Base-by-base conservation (phyloP, 495 filamentous ascomycete genomes). In the Penicillium daleae region DNA sequence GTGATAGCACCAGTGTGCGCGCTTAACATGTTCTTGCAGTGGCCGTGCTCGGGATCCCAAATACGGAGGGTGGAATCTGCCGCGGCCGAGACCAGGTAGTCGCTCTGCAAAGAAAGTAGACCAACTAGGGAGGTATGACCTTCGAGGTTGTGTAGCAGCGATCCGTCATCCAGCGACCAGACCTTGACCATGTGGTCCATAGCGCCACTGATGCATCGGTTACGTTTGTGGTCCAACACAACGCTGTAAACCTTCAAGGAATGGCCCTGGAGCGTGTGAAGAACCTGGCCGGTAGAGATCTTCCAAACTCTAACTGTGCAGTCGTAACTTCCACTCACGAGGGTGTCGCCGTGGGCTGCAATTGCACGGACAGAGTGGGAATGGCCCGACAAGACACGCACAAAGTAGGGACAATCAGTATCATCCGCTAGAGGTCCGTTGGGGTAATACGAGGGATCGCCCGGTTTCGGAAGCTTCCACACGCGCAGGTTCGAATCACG, bases 261-360 rank as follows among this genome's bases (percentile, higher is more conserved):
- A 71, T 99, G 95, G 2, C 95, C 96, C 59, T 89, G 85, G 8
- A 99, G 80, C n/a, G 91, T 87, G 65, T 97, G 90, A 9, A 95
- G 64, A n/a, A 87, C 87, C 68, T 97, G 92, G 49, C 95, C 95
- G 0, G 92, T 97, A 24, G 93, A 97, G 63, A 98, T 97, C 66
- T 90, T 93, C 95, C 95, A 99, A 3, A 99, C 95, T 35, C 94
- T 87, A 13, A 99, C 96, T 0, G 91, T 95, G 76, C 86, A 93
- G 74, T 99, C 95, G 74, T 99, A 99, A 72, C 94, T 97, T 8
- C 95, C 95, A 66, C 93, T 97, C n/a, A 98, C 92, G n/a, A 99
- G 83, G 6, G 92, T 97, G 66, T 99, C 95, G 2, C 88, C 92
- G 67, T 98, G 89, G 9, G 96, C 96, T 52, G 96, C 95, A 65